phyloP scores from a whole-genome alignment of 768 basidiomycete species.

The Psilocybe cyanescens region DNA sequence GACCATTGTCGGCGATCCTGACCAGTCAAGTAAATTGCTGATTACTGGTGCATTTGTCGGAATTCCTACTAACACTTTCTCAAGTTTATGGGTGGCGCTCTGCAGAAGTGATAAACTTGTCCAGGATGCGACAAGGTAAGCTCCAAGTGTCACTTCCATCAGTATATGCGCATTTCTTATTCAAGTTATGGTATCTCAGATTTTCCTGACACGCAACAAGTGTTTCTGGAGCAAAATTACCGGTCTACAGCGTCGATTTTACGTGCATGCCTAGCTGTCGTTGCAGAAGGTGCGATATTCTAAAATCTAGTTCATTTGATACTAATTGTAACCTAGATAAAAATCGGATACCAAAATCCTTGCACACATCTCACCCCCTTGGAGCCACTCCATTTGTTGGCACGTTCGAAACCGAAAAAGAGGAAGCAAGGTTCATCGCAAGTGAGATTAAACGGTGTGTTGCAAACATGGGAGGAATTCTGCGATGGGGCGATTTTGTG shows the following conservation, averaged over 20 bases:
- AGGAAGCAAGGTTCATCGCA: slow-evolving; percentile 76
- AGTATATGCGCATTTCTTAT: not conserved
- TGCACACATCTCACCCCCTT: slow-evolving; percentile 67
- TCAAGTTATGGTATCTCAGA: slow-evolving; percentile 40
- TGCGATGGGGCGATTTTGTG: slow-evolving; percentile 79
- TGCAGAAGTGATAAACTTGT: slow-evolving; percentile 76
- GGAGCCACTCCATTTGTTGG: slow-evolving; percentile 66
- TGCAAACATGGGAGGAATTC: slow-evolving; percentile 72
- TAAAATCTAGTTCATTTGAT: not conserved
- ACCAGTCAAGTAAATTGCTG: slow-evolving; percentile 70
- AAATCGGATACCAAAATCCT: slow-evolving; percentile 71
- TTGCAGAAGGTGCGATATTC: slow-evolving; percentile 67
- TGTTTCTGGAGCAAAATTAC: slow-evolving; percentile 86
- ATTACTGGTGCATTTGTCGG: not conserved
- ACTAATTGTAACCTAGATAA: slow-evolving; percentile 52
- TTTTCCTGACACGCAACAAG: slow-evolving; percentile 64
- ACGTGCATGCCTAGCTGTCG: slow-evolving; percentile 71
- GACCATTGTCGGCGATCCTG: slow-evolving; percentile 89
- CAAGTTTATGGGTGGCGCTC: slow-evolving; percentile 87
- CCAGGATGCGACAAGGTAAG: slow-evolving; percentile 70
- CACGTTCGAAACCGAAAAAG: slow-evolving; percentile 53
- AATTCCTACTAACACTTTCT: slow-evolving; percentile 3
- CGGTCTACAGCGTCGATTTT: slow-evolving; percentile 82
- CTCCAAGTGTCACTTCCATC: too few relatives aligned
- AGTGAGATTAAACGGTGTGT: slow-evolving; percentile 76